Evolutionary conservation across 306 rosid genomes (phyloP).

Genomic region (Astragalus glycyphyllos): DNA sequence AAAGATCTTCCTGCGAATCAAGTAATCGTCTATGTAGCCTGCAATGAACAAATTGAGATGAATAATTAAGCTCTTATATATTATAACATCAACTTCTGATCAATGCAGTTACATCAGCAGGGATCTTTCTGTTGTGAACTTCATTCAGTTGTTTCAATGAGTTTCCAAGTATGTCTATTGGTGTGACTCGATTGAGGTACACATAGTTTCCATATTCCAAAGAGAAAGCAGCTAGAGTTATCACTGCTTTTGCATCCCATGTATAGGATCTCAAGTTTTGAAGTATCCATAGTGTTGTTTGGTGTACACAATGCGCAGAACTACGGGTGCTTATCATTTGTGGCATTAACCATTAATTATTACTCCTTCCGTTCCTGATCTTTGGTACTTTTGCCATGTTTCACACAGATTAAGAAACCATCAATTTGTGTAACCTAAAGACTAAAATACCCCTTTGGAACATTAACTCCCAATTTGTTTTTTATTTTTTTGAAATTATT

Average conservation of each 20-base stretch:
- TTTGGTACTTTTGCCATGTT: no score
- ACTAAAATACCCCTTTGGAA: no score
- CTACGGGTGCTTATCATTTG: constrained; percentile 46
- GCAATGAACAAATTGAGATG: constrained; percentile 19
- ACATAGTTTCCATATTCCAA: constrained; percentile 44
- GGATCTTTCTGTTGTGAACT: constrained; percentile 27
- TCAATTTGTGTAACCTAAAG: no score
- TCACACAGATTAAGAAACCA: no score
- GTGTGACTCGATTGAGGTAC: constrained; percentile 16
- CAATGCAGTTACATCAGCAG: neutral
- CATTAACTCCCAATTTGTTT: no score
- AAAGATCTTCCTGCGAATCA: neutral
- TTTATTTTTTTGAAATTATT: no score
- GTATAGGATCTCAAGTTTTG: constrained; percentile 47
- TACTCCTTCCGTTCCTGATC: no score
- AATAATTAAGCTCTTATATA: no score
- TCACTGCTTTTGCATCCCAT: constrained; percentile 73
- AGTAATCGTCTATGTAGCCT: neutral
- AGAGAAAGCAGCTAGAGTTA: constrained; percentile 43
- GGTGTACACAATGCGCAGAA: constrained; percentile 37
- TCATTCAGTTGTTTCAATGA: constrained; percentile 45
- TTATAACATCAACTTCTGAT: neutral
- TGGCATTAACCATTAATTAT: neutral
- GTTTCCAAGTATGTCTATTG: constrained; percentile 33
- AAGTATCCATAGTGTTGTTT: constrained; percentile 48